Base-by-base conservation (phyloP, 306 rosid genomes). In the Prunus davidiana region DNA sequence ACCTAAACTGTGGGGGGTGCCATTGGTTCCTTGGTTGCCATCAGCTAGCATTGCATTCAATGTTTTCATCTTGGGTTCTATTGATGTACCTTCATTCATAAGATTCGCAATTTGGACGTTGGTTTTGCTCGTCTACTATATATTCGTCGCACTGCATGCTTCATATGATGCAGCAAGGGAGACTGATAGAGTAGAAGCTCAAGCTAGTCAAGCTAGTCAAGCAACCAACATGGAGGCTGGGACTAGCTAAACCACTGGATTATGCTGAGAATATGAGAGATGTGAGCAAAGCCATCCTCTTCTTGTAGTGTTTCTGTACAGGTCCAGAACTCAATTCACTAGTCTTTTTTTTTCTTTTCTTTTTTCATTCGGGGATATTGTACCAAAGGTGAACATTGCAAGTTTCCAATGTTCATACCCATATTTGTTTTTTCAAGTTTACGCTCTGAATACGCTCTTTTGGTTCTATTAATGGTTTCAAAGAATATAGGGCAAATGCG, bases 1-100 rank as follows among this genome's bases (percentile, higher is more conserved):
- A n/a, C 84, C 87, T 18, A 79, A 58, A 47, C 16, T 58, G 20
- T 83, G 79, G 87, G 87, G 81, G 6, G 73, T 52, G 30, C 87
- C 84, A 16, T 76, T 83, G 12, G 28, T 79, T 19, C 79, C 84
- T 27, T 76, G 84, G 87, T 28, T 79, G 24, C 84, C 87, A 41
- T 79, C 81, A 24, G 51, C 63, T 27, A 57, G 73, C 71, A 51
- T 79, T 25, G 84, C 84, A 8, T 52, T 79, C 67, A 83, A 83
- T 54, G 8, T 83, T 46, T 83, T 83, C 78, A 83, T 79, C 64
- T 51, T 83, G 76, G 79, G 81, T 5, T 83, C 86, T 4, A 60
- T 79, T 30, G 76, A 79, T 49, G 64, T 34, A 16, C 11, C 72
- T 16, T 83, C 82, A 13, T 80, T 72, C 61, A 20, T 67, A n/a